Base-by-base conservation (phyloP, 2,329 filamentous ascomycete species). In the Clonostachys solani region DNA sequence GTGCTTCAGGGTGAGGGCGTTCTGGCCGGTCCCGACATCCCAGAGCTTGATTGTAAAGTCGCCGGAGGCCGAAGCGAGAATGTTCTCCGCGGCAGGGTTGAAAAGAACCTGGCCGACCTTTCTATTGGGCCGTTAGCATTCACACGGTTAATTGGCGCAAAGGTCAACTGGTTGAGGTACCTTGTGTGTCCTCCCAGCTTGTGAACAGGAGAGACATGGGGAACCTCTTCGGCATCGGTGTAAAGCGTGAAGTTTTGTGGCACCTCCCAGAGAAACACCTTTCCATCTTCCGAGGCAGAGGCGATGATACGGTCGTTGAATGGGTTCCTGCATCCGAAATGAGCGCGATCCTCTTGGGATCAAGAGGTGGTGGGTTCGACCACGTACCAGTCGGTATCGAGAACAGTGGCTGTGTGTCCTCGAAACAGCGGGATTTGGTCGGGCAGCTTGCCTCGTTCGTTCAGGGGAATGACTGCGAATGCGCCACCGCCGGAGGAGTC, bases 21-120 rank as follows among this genome's bases (percentile, higher is more conserved):
- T 64, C 56, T 88, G 82, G 49, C 89, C 89, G 33, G 89, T 84
- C 63, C 84, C 80, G 53, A 97, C 79, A 71, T 99, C 94, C 94
- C 94, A 99, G 46, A 99, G 73, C 76, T 96, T 97, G 71, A 97
- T 81, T 15, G 86, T 91, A 69, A 91, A 92, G 69, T 99, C 94
- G 61, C 92, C 94, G 13, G 94, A 97, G 36, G 92, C 88, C 33
- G 92, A 96, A 46, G 94, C 92, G 44, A 99, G 86, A 56, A 99
- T 86, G 68, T 95, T 95, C 64, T 96, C 91, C 60, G 94, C 94
- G 40, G 92, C 84, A 45, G 94, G 92, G 73, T 99, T 97, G 80
- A 97, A 99, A 47, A 96, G 82, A 56, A 99, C 92, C 68, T 99
- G 94, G 51, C 94, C 94, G 54, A 99, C 90, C 72, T 99, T 99